These are phyloP conservation scores for Phytopythium kandeliae DNA, from an alignment of 352 stramenopile species.

Conservation along the genomic window DNA sequence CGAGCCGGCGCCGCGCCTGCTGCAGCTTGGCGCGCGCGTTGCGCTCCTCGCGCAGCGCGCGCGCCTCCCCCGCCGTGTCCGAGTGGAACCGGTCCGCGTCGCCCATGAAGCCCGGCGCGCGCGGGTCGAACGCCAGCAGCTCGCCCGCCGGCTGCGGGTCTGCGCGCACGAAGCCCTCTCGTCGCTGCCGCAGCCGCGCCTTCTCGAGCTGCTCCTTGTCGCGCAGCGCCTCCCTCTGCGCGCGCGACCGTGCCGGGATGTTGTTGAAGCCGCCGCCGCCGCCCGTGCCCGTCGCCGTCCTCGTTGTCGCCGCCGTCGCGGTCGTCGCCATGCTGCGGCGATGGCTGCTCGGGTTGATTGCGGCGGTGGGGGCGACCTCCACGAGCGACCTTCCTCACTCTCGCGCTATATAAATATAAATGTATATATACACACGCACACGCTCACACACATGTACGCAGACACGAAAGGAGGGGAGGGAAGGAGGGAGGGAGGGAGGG, in stretches of 20 bases:
- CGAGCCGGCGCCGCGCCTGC: constrained; percentile 58
- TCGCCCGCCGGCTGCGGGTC: constrained; percentile 53
- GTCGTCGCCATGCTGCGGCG: background rate
- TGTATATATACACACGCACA: constrained; percentile 2
- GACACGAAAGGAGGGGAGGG: no score
- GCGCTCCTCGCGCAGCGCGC: constrained; percentile 45
- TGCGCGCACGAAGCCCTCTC: constrained; percentile 62
- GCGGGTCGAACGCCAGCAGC: constrained; percentile 59
- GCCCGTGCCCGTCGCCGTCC: no score
- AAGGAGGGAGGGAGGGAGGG: no score
- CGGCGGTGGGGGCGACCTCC: no score
- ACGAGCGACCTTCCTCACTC: no score
- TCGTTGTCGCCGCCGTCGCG: no score
- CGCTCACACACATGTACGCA: no score
- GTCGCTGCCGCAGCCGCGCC: constrained; percentile 51
- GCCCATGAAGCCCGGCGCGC: constrained; percentile 74
- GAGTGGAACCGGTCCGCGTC: constrained; percentile 88
- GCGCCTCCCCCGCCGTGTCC: constrained; percentile 84
- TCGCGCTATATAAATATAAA: no score
- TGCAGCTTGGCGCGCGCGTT: constrained; percentile 42
- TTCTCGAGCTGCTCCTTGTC: constrained; percentile 82
- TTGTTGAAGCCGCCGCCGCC: no score
- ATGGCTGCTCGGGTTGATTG: no score
- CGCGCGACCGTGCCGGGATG: constrained; percentile 60
- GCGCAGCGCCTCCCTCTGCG: constrained; percentile 60